phyloP scores from a whole-genome alignment of 1,284 basidiomycete species.

The Apiotrichum veenhuisii region DNA sequence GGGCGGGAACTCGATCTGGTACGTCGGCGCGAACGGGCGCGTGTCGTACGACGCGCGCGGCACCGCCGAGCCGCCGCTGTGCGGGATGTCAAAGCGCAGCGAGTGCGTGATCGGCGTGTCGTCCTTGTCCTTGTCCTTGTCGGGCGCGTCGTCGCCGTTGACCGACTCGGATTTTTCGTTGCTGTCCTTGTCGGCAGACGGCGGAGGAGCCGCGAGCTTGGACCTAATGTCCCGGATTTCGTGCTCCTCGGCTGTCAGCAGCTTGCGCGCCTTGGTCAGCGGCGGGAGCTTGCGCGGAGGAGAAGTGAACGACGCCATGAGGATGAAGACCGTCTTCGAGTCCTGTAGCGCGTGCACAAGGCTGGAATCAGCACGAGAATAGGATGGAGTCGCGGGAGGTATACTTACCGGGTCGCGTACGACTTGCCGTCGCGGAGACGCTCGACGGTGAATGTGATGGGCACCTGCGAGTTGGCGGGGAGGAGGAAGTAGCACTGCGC shows the following conservation, averaged over 20 bases:
- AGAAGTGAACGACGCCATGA: conserved; percentile 79
- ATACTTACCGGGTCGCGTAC: conserved; percentile 30
- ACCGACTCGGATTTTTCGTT: not conserved
- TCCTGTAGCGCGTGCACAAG: conserved; percentile 72
- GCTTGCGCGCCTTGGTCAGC: not conserved
- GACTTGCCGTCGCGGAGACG: conserved; percentile 63
- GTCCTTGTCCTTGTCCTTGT: conserved; percentile 7
- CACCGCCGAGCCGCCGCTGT: not conserved
- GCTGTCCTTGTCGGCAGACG: too few species aligned
- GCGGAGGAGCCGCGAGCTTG: too few species aligned
- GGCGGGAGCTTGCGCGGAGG: conserved; percentile 50
- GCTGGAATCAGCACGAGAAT: conserved; percentile 54
- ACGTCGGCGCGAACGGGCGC: conserved; percentile 22
- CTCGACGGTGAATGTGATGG: conserved; percentile 81
- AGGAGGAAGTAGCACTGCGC: conserved; percentile 46
- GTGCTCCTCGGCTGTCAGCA: not conserved
- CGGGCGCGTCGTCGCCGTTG: not conserved
- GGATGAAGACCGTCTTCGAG: conserved; percentile 71
- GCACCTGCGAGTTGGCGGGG: conserved; percentile 64
- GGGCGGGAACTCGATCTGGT: conserved; percentile 34
- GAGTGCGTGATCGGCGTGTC: conserved; percentile 16
- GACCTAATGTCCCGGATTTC: not conserved
- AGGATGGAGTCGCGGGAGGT: too few species aligned
- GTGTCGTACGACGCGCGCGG: conserved; percentile 5
- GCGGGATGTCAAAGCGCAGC: conserved; percentile 15